Evolutionary conservation across 352 stramenopile genomes (phyloP), one percentile per base, ranked within the genome.

Genomic region (Phytophthora tubulina): DNA sequence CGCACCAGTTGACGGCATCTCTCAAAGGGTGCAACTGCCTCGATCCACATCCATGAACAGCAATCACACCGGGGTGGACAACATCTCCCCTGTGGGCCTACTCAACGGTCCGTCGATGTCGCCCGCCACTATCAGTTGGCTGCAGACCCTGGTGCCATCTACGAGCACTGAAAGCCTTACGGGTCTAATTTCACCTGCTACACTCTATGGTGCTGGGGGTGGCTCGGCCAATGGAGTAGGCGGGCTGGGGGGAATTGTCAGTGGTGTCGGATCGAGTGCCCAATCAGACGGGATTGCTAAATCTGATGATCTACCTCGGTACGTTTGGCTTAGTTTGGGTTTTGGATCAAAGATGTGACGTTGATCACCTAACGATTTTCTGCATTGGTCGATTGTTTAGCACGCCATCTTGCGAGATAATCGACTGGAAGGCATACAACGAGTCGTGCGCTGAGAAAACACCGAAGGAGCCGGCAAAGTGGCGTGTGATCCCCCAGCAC

Each of bases 381-480:
- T 52, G 6, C 57, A 39, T 33, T 63, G 17, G 14, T 39, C 11
- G 15, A 55, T 38, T 55, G 6, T 51, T 45, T 63, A 90, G 84
- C 41, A 80, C 80, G 4, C 77, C 82, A 27, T 92, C 86, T 31
- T 90, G 85, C 52, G 88, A 93, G 48, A 89, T 90, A 51, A 95
- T 95, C 59, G 88, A 95, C 76, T 95, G 88, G 88, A 95, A 95
- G 62, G 81, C 84, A 57, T 93, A 94, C 76, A 95, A 95, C 56
- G 88, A 95, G 30, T 79, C 85, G 1, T 69, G 64, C 14, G 70
- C 62, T 3, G 86, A 94, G 53, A 90, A 91, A 61, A 64, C 69
- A 0, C 80, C 86, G 41, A 91, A 91, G 42, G 84, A 89, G 31
- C 50, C 75, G 10, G 55, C 75, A 36, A 92, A 92, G 61, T 95